These are phyloP conservation scores for Zychaea mexicana DNA, from an alignment of 371 early-diverging fungal species.

Conservation along the genomic window DNA sequence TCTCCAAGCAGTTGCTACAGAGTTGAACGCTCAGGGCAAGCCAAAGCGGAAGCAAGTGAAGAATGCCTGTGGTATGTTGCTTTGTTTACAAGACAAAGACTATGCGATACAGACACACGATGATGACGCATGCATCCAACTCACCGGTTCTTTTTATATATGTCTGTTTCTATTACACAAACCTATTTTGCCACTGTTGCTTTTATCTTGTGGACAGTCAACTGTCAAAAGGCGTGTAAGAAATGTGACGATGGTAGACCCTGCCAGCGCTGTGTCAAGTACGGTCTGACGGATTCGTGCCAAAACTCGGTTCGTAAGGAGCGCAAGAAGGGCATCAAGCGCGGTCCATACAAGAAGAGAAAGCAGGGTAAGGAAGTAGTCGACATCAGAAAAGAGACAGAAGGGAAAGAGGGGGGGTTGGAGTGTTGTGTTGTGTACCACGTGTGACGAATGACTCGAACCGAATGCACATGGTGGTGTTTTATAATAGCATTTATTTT, in stretches of 20 bases:
- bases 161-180: no score
- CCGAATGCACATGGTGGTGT: background rate
- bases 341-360: constrained; percentile 78
- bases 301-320: constrained; percentile 82
- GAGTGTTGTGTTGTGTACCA: background rate
- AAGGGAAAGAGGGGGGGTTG: background rate
- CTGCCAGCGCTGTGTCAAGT: constrained; percentile 82
- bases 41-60: constrained; percentile 73
- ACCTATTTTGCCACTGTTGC: background rate
- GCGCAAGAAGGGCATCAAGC: constrained; percentile 82
- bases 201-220: constrained; percentile 47
- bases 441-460: constrained; percentile 5
- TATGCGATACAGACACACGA: background rate
- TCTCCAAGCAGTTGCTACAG: background rate
- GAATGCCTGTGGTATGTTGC: constrained; percentile 73
- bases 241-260: constrained; percentile 91
- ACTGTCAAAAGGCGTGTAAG: constrained; percentile 93
- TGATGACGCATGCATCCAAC: background rate
- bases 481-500: no score
- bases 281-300: constrained; percentile 73
- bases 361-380: constrained; percentile 20
- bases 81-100: no score
- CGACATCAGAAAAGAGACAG: background rate
- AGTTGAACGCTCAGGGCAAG: constrained; percentile 18
- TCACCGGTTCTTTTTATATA: background rate